phyloP scores from a whole-genome alignment of 768 basidiomycete genomes.

The Obba rivulosa region DNA sequence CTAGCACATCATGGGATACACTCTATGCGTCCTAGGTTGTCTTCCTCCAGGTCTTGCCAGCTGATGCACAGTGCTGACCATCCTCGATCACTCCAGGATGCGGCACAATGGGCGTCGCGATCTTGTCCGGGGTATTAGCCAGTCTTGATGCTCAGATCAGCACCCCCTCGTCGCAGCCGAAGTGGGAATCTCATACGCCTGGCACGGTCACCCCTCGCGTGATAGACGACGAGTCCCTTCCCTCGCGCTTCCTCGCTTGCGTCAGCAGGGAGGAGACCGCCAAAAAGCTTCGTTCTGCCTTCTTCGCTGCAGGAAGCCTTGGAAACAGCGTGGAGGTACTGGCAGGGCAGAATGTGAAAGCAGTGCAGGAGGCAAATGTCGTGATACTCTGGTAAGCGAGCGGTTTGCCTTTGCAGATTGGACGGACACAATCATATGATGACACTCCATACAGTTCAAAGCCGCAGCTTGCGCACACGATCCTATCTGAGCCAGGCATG shows the following conservation, averaged over 20 bases:
- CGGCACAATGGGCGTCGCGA: constrained; percentile 96
- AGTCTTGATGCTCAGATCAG: constrained; percentile 57
- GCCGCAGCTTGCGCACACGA: constrained; percentile 76
- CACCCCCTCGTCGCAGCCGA: constrained; percentile 27
- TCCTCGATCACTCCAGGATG: constrained; percentile 56
- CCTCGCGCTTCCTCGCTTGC: constrained; percentile 79
- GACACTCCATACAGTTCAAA: constrained; percentile 64
- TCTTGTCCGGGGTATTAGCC: constrained; percentile 87
- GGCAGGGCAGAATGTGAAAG: constrained; percentile 63
- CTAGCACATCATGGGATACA: constrained; percentile 74
- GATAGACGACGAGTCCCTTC: constrained; percentile 62
- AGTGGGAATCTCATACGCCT: constrained; percentile 68
- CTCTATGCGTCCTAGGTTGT: constrained; percentile 79
- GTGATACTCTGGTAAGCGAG: constrained; percentile 76
- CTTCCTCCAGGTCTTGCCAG: constrained; percentile 4
- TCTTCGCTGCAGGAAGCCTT: constrained; percentile 50
- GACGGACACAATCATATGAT: not conserved
- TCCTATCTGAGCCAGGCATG: constrained; percentile 74
- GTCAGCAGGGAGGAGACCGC: constrained; percentile 78
- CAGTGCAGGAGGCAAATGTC: constrained; percentile 74
- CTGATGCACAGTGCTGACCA: constrained; percentile 8
- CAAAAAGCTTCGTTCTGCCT: constrained; percentile 55
- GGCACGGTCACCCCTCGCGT: constrained; percentile 65
- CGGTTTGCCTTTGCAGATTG: not conserved
- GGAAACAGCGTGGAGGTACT: constrained; percentile 68